Conservation (phyloP, 768 basidiomycete species). For the Strobilomyces echinocephalus region DNA sequence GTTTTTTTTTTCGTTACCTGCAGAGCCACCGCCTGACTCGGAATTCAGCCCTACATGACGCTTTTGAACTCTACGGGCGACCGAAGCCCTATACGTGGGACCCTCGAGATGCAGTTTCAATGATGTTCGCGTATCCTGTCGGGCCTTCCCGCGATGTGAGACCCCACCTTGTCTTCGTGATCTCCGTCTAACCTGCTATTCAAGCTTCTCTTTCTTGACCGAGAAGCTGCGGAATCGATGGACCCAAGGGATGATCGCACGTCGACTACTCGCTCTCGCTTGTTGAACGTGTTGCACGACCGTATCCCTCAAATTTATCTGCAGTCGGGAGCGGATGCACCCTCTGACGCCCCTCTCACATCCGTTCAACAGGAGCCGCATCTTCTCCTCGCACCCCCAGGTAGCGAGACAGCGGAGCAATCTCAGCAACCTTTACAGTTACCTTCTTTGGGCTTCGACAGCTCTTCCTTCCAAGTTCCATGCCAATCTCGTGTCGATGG, state of each 20-base stretch:
- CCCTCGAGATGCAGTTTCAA: conserved; percentile 68
- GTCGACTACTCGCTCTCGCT: conserved; percentile 56
- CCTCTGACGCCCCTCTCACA: conserved; percentile 20
- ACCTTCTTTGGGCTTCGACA: conserved; percentile 55
- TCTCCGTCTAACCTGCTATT: conserved; percentile 13
- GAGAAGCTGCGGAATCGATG: conserved; percentile 72
- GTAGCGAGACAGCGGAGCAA: conserved; percentile 7
- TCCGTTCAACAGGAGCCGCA: conserved; percentile 23
- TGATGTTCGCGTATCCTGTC: conserved; percentile 95
- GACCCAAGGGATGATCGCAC: conserved; percentile 78
- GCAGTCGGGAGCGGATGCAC: conserved; percentile 3
- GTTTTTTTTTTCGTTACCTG: conserved; percentile 25
- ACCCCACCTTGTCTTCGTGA: conserved; percentile 9
- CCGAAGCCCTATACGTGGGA: conserved; percentile 88
- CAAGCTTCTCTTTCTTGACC: conserved; percentile 82
- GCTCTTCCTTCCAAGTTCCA: conserved; percentile 13
- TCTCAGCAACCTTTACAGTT: conserved; percentile 39
- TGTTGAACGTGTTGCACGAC: conserved; percentile 58
- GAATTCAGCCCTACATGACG: conserved; percentile 69
- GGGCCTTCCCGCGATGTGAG: conserved; percentile 79
- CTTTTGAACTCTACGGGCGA: conserved; percentile 85
- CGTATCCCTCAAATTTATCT: conserved; percentile 49
- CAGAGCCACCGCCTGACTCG: conserved; percentile 6
- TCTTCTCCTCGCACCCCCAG: conserved; percentile 20
- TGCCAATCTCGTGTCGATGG: conserved; percentile 19